Percentiles rank a stretch among this genome's conserved stretches.
These are phyloP conservation scores for Leccinum pachyderme DNA, from an alignment of 1,284 basidiomycete species.

Conservation along the genomic window DNA sequence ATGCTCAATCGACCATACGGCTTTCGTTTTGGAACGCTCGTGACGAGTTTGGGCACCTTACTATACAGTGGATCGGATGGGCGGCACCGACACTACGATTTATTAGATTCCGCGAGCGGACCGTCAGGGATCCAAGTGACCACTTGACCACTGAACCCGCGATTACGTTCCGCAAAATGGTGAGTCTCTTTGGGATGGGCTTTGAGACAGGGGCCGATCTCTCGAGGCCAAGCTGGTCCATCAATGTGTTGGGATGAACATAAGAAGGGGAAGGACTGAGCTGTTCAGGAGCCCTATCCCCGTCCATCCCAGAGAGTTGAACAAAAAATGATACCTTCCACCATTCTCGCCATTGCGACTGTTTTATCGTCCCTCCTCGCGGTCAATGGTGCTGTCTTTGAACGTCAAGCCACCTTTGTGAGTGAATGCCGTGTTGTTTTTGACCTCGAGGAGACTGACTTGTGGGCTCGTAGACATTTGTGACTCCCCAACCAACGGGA, in stretches of 20 bases:
- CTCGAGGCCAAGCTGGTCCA: constrained; percentile 3
- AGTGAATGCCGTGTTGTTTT: not conserved
- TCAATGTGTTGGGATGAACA: constrained; percentile 15
- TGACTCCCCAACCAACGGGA: constrained; percentile 8
- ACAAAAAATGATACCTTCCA: constrained; percentile 18
- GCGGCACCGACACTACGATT: not conserved
- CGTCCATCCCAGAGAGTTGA: not conserved
- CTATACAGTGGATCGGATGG: not conserved
- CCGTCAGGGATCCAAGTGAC: not conserved
- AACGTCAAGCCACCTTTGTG: constrained; percentile 19
- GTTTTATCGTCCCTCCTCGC: constrained; percentile 15
- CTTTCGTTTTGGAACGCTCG: not conserved
- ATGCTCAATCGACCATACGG: not conserved
- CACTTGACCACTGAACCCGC: not conserved
- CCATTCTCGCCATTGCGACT: constrained; percentile 8
- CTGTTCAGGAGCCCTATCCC: not conserved
- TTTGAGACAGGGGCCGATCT: constrained; percentile 4
- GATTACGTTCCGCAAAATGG: constrained; percentile 7
- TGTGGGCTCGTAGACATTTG: constrained; percentile 6
- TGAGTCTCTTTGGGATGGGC: not conserved
- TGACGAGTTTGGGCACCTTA: not conserved
- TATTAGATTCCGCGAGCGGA: not conserved
- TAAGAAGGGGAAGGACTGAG: constrained; percentile 13
- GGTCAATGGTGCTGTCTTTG: constrained; percentile 14
- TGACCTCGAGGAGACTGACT: not conserved